A percentile compares a stretch with the other conserved stretches of the same genome.
phyloP scores from a whole-genome alignment of 2,329 filamentous ascomycete species.

The Lachnellula hyalina region DNA sequence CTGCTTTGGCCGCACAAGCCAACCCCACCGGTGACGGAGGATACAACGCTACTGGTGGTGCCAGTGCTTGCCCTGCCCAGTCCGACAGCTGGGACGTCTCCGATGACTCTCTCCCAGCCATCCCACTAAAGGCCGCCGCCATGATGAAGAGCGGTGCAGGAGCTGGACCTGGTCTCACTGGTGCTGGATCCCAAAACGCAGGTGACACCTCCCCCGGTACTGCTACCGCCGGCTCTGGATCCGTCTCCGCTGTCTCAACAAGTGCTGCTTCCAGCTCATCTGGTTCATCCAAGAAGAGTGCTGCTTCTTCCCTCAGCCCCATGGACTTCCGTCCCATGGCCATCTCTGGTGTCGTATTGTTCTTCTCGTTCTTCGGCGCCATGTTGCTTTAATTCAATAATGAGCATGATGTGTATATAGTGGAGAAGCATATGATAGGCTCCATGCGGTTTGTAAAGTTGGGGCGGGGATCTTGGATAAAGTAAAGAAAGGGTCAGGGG shows the following conservation, averaged over 20 bases:
- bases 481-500: neutral
- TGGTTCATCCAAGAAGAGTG: conserved; percentile 1
- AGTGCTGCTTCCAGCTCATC: neutral
- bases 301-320: conserved; percentile 1
- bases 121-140: conserved; percentile 38
- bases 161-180: conserved; percentile 35
- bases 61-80: conserved; percentile 41
- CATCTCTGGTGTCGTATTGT: conserved; percentile 1
- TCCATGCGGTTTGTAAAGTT: neutral
- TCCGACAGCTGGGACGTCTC: conserved; percentile 44
- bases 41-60: conserved; percentile 34
- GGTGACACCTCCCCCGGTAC: conserved; percentile 10
- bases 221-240: conserved; percentile 10
- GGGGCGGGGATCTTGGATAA: neutral
- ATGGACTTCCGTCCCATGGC: conserved; percentile 3
- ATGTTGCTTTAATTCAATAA: conserved; percentile 4
- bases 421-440: neutral
- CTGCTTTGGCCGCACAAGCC: conserved; percentile 33
- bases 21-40: conserved; percentile 49
- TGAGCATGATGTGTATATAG: conserved; percentile 6
- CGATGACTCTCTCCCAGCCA: conserved; percentile 41
- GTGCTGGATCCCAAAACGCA: conserved; percentile 20
- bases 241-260: conserved; percentile 6
- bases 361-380: conserved; percentile 6
- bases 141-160: conserved; percentile 46